Evolutionary conservation across 1,284 basidiomycete genomes (phyloP).

Genomic region (Austroboletus novae-zelandiae): DNA sequence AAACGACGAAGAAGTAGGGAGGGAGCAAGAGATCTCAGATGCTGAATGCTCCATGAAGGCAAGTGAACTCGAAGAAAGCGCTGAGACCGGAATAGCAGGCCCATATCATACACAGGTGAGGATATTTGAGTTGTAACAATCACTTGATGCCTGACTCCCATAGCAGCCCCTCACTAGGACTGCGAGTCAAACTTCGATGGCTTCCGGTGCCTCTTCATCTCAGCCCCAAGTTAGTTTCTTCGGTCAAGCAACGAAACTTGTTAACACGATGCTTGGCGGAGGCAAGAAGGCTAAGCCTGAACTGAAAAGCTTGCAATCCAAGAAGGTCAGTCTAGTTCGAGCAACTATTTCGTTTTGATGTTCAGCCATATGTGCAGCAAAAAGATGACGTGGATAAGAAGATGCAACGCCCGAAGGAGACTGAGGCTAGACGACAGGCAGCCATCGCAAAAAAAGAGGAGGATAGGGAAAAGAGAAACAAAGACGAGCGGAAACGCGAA

Average conservation of each 20-base stretch:
- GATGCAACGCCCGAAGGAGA: slow-evolving; percentile 67
- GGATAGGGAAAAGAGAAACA: slow-evolving; percentile 73
- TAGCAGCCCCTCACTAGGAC: slow-evolving; percentile 27
- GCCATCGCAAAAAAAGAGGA: slow-evolving; percentile 75
- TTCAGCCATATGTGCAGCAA: slow-evolving; percentile 51
- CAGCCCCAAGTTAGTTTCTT: slow-evolving; percentile 61
- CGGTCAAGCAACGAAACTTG: slow-evolving; percentile 62
- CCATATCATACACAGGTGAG: slow-evolving; percentile 41
- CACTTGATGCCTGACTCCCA: slow-evolving; percentile 2
- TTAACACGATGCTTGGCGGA: slow-evolving; percentile 61
- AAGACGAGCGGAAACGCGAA: slow-evolving; percentile 73
- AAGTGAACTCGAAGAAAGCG: slow-evolving; percentile 41
- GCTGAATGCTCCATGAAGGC: slow-evolving; percentile 31
- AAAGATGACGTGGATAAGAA: slow-evolving; percentile 85
- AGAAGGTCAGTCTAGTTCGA: slow-evolving; percentile 58
- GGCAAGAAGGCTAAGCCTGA: slow-evolving; percentile 66
- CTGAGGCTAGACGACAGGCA: slow-evolving; percentile 73
- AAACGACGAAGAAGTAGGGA: slow-evolving; percentile 22
- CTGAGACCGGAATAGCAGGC: slow-evolving; percentile 39
- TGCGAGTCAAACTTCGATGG: slow-evolving; percentile 53
- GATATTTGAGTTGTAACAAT: not conserved
- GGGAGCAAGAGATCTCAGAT: slow-evolving; percentile 36
- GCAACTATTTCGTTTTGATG: not conserved
- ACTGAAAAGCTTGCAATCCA: slow-evolving; percentile 81
- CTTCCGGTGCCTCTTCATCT: slow-evolving; percentile 49